A percentile compares a stretch with the other conserved stretches of the same genome.
These are phyloP conservation scores for Cryphonectria radicalis DNA, from an alignment of 2,329 filamentous ascomycete species.

Conservation along the genomic window DNA sequence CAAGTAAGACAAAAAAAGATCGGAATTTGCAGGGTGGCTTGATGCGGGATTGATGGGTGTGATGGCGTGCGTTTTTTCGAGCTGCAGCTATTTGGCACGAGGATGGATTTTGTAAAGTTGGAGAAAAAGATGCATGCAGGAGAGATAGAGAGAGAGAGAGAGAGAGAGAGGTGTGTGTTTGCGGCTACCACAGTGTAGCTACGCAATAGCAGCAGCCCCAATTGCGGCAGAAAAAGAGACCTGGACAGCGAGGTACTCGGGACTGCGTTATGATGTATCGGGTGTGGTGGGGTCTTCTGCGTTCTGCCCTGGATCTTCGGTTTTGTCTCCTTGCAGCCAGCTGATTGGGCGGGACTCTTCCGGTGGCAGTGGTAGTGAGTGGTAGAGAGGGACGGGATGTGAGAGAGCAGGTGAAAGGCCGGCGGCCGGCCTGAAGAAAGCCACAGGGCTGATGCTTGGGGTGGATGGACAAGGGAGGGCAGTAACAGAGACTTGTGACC, in stretches of 20 bases:
- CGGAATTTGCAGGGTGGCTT: constrained; percentile 20
- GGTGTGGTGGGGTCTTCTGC: constrained; percentile 10
- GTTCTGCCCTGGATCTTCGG: constrained; percentile 4
- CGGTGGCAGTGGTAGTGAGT: background rate
- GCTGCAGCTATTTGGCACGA: background rate
- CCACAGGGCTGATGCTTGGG: constrained; percentile 26
- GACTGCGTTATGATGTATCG: constrained; percentile 7
- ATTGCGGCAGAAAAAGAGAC: constrained; percentile 7
- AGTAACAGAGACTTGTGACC: background rate
- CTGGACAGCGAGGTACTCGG: background rate
- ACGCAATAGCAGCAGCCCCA: constrained; percentile 8
- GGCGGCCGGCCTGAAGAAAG: background rate
- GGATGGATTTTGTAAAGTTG: constrained; percentile 12
- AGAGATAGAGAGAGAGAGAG: background rate
- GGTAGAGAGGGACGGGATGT: background rate
- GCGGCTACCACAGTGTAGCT: background rate
- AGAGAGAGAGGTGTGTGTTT: too few species aligned
- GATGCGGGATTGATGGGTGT: constrained; percentile 8
- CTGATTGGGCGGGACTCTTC: constrained; percentile 1
- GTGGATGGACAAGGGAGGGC: background rate
- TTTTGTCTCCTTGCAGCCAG: constrained; percentile 11
- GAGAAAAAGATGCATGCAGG: constrained; percentile 9
- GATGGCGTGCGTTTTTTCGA: constrained; percentile 23
- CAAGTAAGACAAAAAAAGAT: constrained; percentile 13
- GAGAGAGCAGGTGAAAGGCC: background rate